Evolutionary conservation across 2,329 filamentous ascomycete species (phyloP), one percentile per base, ranked within the genome.

Genomic region (Colletotrichum sp.): DNA sequence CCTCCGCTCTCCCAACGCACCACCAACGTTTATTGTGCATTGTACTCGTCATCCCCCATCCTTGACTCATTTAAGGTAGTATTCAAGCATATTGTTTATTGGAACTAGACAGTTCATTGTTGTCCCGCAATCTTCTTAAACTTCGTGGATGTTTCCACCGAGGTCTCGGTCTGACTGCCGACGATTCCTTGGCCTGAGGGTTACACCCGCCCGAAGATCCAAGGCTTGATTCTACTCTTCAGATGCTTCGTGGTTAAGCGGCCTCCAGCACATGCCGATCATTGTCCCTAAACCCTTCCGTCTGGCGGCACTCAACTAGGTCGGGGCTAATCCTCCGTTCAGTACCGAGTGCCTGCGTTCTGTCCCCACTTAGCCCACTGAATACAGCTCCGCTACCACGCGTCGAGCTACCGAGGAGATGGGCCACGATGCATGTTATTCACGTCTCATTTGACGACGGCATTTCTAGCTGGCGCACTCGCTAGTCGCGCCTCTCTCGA

Each of bases 381-480:
- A n/a, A 21, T 16, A 24, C 69, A 32, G 21, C 69, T 66, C 69
- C 48, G 30, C 61, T 66, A 43, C 48, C 48, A 34, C n/a, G 30
- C 18, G 55, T 36, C 16, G 21, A 38, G 21, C 16, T 61, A 36
- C 64, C 70, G n/a, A 67, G 21, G 28, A 26, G 32, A 32, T 36
- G 65, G 28, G 34, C 43, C 60, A 62, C 30, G 61, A 13, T 58
- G 32, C 52, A 24, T 16, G 55, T 26, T 24, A 70, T 48, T 38
- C 55, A 26, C 18, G 13, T 79, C 65, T 79, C 76, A 43, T 78
- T 78, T 9, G 76, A 77, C 18, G 62, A 75, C 52, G 70, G 62
- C 70, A 77, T 26, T 52, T 48, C 28, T 34, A 32, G 10, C n/a
- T n/a, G 13, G 48, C 8, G 12, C 26, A 16, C 6, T 61, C 18